These are phyloP conservation scores for Mucor sp. DNA, from an alignment of 371 early-diverging fungal genomes.

Conservation along the genomic window DNA sequence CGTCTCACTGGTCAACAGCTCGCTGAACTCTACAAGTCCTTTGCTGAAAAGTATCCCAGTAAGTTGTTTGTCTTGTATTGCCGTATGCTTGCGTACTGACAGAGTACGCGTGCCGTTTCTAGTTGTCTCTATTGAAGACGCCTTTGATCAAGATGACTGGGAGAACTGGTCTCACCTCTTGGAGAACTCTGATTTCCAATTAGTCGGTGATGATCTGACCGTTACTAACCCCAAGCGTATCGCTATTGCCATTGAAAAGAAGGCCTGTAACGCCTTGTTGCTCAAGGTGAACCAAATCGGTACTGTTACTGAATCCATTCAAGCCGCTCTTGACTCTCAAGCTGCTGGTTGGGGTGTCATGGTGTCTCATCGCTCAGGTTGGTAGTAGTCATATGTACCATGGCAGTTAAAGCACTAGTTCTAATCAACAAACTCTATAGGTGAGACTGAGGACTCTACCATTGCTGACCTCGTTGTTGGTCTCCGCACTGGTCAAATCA, in stretches of 20 bases:
- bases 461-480: conserved; percentile 99
- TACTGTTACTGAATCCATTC: conserved; percentile 95
- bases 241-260: conserved; percentile 86
- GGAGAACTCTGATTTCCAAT: conserved; percentile 72
- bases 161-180: conserved; percentile 87
- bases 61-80: conserved; percentile 11
- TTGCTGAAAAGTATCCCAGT: conserved; percentile 89
- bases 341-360: conserved; percentile 96
- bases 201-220: conserved; percentile 99
- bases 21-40: conserved; percentile 82
- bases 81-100: no score
- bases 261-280: conserved; percentile 94
- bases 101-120: no score
- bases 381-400: background rate
- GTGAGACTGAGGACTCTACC: conserved; percentile 99
- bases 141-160: conserved; percentile 99
- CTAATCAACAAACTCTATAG: background rate
- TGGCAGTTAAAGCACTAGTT: no score
- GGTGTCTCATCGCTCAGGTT: conserved; percentile 97
- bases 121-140: conserved; percentile 98
- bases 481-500: conserved; percentile 97
- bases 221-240: conserved; percentile 98
- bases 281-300: conserved; percentile 99
- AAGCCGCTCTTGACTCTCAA: conserved; percentile 71
- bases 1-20: conserved; percentile 81